Evolutionary conservation across 176 grass and related monocot species (phyloP), one percentile per base, ranked within the genome.

Genomic region (Saccharum spontaneum): DNA sequence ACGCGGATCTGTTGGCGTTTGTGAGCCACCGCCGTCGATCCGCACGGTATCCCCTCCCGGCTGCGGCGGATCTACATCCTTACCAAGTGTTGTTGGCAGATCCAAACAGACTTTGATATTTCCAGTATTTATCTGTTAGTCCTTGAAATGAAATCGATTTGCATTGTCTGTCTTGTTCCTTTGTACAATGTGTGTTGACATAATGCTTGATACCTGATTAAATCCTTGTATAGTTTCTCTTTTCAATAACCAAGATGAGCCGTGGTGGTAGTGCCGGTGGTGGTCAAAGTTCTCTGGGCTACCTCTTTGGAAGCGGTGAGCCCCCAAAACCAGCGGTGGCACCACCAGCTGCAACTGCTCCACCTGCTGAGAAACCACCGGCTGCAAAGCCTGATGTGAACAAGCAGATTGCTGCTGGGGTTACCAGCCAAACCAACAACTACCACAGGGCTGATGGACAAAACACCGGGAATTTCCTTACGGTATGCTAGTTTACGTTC

Each of bases 381-480:
- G 13, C 78, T 70, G 38, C 73, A 36, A 57, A 82, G 22, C 50
- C 44, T 71, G 91, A 93, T 61, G 80, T 49, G 14, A 3, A 39
- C 72, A 95, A 93, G 36, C 90, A 95, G 77, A 67, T 89, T 65
- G 72, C 94, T 79, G 94, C 94, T 67, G 94, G 94, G 20, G 88
- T 95, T 73, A 73, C 84, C 38, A 90, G 80, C 81, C 79, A 48
- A 69, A 80, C 67, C 69, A 94, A 94, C 34, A 95, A 95, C 80
- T 95, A 95, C n/a, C 66, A 67, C 77, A 77, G 94, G 26, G 91
- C 91, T 64, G 94, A 91, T 28, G 94, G 94, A 1, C 94, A 95
- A 80, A 95, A 95, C 77, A 91, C 83, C 1, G 94, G 94, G 52
- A 93, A 95, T 83, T 95, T 95, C 67, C 85, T 95, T 30, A 95